Percentiles rank a stretch among this genome's conserved stretches.
Conservation (phyloP, 495 filamentous ascomycete species). For the Ramalina intermedia region DNA sequence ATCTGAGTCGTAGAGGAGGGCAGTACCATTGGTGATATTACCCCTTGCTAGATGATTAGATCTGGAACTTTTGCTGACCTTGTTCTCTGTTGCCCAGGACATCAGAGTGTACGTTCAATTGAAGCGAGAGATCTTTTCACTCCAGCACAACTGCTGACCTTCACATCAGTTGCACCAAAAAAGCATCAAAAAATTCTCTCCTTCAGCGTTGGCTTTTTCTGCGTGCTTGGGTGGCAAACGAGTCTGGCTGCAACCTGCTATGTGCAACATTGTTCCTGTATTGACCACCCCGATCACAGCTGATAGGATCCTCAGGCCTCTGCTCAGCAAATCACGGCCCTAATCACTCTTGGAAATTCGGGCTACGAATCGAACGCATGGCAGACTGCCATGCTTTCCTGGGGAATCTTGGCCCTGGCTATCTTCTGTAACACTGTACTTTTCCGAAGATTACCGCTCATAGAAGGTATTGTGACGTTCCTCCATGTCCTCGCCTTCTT, state of each 20-base stretch:
- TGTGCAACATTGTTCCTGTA: constrained; percentile 2
- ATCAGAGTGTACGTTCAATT: constrained; percentile 10
- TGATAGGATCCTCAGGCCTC: constrained; percentile 16
- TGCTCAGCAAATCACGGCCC: constrained; percentile 30
- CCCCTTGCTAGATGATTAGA: not conserved
- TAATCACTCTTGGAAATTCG: constrained; percentile 26
- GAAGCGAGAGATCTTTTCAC: not conserved
- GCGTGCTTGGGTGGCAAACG: constrained; percentile 31
- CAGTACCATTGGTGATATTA: constrained; percentile 12
- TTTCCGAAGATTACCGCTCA: constrained; percentile 36
- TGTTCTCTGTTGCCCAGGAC: constrained; percentile 4
- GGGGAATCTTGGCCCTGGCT: constrained; percentile 31
- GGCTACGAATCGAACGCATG: constrained; percentile 26
- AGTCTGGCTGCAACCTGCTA: constrained; percentile 25
- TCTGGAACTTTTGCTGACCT: not conserved
- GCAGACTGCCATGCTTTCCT: constrained; percentile 31
- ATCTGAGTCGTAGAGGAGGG: constrained; percentile 4
- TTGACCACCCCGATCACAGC: not conserved
- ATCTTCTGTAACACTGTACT: constrained; percentile 42
- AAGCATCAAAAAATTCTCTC: constrained; percentile 25
- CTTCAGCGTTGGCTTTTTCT: constrained; percentile 32
- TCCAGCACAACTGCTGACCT: not conserved
- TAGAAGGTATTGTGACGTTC: constrained; percentile 43
- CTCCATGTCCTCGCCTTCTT: constrained; percentile 49
- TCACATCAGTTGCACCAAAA: constrained; percentile 19